A percentile compares a stretch with the other conserved stretches of the same genome.
These are phyloP conservation scores for Plasmopara muralis DNA, from an alignment of 352 stramenopile species.

Conservation along the genomic window DNA sequence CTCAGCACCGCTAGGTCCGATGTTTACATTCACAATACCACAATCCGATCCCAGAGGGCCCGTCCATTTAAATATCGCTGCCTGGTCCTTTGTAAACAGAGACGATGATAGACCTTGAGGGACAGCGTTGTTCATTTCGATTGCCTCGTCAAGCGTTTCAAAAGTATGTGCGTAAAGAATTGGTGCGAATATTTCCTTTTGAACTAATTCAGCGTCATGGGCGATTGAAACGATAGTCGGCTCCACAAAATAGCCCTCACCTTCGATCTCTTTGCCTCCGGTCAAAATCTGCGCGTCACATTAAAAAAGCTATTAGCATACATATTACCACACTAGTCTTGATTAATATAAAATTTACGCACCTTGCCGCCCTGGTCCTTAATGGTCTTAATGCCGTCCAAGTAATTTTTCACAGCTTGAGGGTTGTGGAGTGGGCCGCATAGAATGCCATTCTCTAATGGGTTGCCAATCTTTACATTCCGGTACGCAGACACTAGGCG, in stretches of 20 bases:
- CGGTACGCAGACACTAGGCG: slow-evolving; percentile 82
- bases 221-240: slow-evolving; percentile 85
- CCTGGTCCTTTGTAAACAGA: slow-evolving; percentile 89
- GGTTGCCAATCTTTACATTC: slow-evolving; percentile 85
- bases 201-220: slow-evolving; percentile 73
- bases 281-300: slow-evolving; percentile 60
- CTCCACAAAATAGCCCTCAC: slow-evolving; percentile 87
- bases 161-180: slow-evolving; percentile 91
- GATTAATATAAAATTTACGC: not conserved
- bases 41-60: slow-evolving; percentile 86
- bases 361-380: slow-evolving; percentile 84
- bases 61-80: slow-evolving; percentile 91
- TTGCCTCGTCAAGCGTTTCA: slow-evolving; percentile 85
- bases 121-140: slow-evolving; percentile 90
- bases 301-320: slow-evolving; percentile 6
- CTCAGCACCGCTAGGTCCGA: slow-evolving; percentile 86
- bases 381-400: slow-evolving; percentile 78
- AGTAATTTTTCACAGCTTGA: slow-evolving; percentile 83
- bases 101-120: slow-evolving; percentile 88
- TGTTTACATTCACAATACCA: slow-evolving; percentile 93
- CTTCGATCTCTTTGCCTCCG: slow-evolving; percentile 77
- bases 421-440: slow-evolving; percentile 72
- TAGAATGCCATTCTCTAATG: slow-evolving; percentile 76
- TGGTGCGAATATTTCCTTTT: slow-evolving; percentile 90
- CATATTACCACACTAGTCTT: not conserved